Evolutionary conservation across 805 yeast genomes (phyloP), one percentile per base, ranked within the genome.

Genomic region (Sungouiozyma ichnusensis): DNA sequence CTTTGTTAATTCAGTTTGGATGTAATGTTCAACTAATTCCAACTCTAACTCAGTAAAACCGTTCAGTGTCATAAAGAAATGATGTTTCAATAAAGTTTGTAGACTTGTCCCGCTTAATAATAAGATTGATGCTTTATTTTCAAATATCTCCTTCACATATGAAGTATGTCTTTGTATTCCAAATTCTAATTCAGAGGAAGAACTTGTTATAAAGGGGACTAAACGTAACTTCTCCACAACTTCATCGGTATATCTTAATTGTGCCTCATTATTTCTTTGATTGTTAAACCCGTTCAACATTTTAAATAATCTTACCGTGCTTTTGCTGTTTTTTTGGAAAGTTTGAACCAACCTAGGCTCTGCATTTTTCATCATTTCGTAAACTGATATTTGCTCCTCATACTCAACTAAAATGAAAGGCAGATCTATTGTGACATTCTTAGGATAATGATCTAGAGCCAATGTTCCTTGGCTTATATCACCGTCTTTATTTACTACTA

Each of bases 391-490:
- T 15, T 46, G 35, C 43, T 4, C 33, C n/a, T 43, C 45, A 39
- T 43, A 53, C 29, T 46, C 46, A 1, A 52, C 54, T 8, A 59
- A 20, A 8, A 60, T 39, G 40, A 53, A 53, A 3, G 64, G 63
- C 32, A 47, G 50, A 8, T 50, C 45, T 0, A 57, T 49, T 1
- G 50, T 7, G 1, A 58, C 34, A 38, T 47, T 42, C 3, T 37
- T 37, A 2, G 65, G 65, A 35, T 53, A 61, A 16, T 44, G 46
- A 13, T 55, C 55, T 11, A 60, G 42, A 17, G 55, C 53, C 8
- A 58, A 45, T 6, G 62, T 58, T 11, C 60, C 60, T 32, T 56
- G 57, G 4, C 54, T 54, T 7, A 60, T 55, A 37, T 60, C 62
- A 27, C 65, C 65, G 4, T 49, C 29, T 40, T 50, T 46, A 42